Base-by-base conservation (phyloP, 2,329 filamentous ascomycete genomes). In the Helotiales sp. region DNA sequence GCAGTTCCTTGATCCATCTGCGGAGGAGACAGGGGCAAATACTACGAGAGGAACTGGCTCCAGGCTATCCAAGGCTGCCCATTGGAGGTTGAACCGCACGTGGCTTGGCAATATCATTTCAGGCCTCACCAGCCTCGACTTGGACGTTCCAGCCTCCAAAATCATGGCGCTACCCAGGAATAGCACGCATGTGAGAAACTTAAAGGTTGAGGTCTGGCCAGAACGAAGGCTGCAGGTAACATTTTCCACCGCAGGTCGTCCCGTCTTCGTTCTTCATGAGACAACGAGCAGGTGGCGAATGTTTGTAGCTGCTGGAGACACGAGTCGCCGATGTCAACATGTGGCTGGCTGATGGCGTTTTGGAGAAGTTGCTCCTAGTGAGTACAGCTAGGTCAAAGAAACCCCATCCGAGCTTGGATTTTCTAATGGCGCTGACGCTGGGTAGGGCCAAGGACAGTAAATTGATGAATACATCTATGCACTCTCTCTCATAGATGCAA, bases 281-380 rank as follows among this genome's bases (percentile, higher is more conserved):
- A 49, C 7, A 22, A 8, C 15, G 45, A 49, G 45, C 24, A 13
- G 13, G 20, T 24, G 45, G 45, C 20, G 6, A 49, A 49, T 40
- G 2, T 49, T 13, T 15, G 45, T 22, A 13, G 8, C 45, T 10
- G 22, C 20, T 49, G 20, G 2, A 49, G 45, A 57, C 1, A 2
- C 3, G 52, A 17, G 1, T 1, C 4, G 32, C 26, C 20, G 28
- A 57, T n/a, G n/a, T 24, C 45, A 26, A 20, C 30, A 57, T 57
- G 52, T 57, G 52, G 52, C 52, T 57, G 52, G 52, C 52, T 32
- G 52, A 32, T 26, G 45, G 28, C 50, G 28, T 20, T 57, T 20
- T 20, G 28, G 37, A 32, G 20, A 17, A 37, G 26, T 6, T 11
- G 34, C 37, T 37, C 17, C 20, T n/a, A 34, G n/a, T 20, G n/a